Percentiles rank a stretch among this genome's conserved stretches.
Conservation (phyloP, 2,329 filamentous ascomycete genomes). For the Aspergillus spinulosporus region DNA sequence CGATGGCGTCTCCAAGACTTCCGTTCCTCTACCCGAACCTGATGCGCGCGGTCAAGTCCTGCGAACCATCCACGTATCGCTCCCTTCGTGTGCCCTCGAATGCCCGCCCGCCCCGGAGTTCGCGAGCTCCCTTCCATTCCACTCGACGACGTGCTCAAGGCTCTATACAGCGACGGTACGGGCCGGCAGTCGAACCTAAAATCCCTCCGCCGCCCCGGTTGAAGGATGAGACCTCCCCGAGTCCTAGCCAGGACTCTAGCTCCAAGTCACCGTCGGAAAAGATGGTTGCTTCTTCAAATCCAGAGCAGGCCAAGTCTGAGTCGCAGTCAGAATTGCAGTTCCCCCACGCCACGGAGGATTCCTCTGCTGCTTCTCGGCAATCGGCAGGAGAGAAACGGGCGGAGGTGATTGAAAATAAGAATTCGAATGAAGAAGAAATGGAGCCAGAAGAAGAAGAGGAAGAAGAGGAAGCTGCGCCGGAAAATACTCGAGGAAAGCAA, state of each 20-base stretch:
- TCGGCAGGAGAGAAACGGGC: slow-evolving; percentile 18
- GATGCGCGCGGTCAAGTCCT: slow-evolving; percentile 58
- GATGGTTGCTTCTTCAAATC: slow-evolving; percentile 12
- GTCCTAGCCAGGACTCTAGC: slow-evolving; percentile 17
- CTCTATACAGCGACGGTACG: slow-evolving; percentile 48
- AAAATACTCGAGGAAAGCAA: slow-evolving; percentile 15
- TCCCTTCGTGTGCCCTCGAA: slow-evolving; percentile 41
- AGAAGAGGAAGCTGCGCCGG: slow-evolving; percentile 22
- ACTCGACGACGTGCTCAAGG: slow-evolving; percentile 38
- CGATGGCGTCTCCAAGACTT: slow-evolving; percentile 64
- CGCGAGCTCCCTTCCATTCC: slow-evolving; percentile 38
- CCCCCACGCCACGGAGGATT: background rate
- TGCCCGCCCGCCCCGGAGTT: slow-evolving; percentile 20
- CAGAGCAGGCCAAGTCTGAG: slow-evolving; percentile 19
- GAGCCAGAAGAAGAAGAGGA: slow-evolving; percentile 25
- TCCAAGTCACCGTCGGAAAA: slow-evolving; percentile 6
- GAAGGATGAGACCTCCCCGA: slow-evolving; percentile 25
- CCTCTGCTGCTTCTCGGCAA: slow-evolving; percentile 17
- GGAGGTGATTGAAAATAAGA: slow-evolving; percentile 17
- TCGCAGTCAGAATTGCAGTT: background rate
- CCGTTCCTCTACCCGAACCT: slow-evolving; percentile 70
- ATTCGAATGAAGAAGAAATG: slow-evolving; percentile 18
- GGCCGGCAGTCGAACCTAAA: slow-evolving; percentile 46
- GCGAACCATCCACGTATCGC: slow-evolving; percentile 46
- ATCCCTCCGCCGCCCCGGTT: slow-evolving; percentile 40